Evolutionary conservation across 1,139 yeast genomes (phyloP).

Genomic region (Debaryomyces subglobosus): DNA sequence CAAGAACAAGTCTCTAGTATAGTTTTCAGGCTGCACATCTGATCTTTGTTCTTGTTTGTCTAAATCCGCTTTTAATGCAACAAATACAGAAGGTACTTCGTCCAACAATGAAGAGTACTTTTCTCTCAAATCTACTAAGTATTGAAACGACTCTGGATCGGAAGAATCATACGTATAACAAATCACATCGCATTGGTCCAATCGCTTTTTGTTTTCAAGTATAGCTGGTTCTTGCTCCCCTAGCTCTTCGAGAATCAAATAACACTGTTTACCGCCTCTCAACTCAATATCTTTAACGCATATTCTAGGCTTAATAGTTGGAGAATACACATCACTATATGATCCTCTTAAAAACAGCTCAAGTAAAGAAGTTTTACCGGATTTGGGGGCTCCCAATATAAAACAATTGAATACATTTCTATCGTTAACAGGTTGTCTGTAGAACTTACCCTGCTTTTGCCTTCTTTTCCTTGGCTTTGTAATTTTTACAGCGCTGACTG

Average conservation of each 20-base stretch:
- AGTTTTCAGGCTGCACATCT: slow-evolving; percentile 84
- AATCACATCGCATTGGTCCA: slow-evolving; percentile 87
- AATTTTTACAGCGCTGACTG: slow-evolving; percentile 68
- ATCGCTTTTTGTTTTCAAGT: slow-evolving; percentile 65
- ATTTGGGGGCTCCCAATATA: slow-evolving; percentile 78
- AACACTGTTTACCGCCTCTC: slow-evolving; percentile 94
- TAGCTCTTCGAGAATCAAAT: slow-evolving; percentile 83
- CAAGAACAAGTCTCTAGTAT: slow-evolving; percentile 64
- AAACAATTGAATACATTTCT: slow-evolving; percentile 91
- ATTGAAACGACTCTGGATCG: slow-evolving; percentile 92
- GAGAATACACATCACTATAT: slow-evolving; percentile 72
- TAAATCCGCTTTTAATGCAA: slow-evolving; percentile 90
- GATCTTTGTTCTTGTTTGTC: slow-evolving; percentile 94
- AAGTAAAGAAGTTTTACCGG: slow-evolving; percentile 83
- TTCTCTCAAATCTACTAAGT: slow-evolving; percentile 67
- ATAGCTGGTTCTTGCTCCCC: slow-evolving; percentile 88
- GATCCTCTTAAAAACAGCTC: slow-evolving; percentile 80
- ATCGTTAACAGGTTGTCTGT: slow-evolving; percentile 73
- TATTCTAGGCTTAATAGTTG: slow-evolving; percentile 77
- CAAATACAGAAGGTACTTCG: slow-evolving; percentile 81
- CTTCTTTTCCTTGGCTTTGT: slow-evolving; percentile 78
- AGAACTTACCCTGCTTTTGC: slow-evolving; percentile 63
- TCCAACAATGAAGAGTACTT: slow-evolving; percentile 58
- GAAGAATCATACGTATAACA: slow-evolving; percentile 92
- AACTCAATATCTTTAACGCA: slow-evolving; percentile 94